Base-by-base conservation (phyloP, 148 eudicot species). In the Cornus kousa region DNA sequence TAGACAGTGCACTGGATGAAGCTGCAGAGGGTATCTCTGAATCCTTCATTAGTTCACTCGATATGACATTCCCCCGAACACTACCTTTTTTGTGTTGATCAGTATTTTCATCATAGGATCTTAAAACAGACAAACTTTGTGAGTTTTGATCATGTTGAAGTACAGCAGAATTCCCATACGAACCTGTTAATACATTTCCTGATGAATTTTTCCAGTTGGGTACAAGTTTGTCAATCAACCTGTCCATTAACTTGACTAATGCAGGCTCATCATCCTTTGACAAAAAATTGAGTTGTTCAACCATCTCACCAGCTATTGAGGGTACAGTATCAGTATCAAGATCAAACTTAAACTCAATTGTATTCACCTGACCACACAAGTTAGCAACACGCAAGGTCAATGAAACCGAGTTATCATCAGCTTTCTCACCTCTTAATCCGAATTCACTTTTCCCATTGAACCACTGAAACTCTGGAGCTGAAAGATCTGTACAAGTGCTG, bases 301-400 rank as follows among this genome's bases (percentile, higher is more conserved):
- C 78, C 85, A 82, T 87, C 84, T 87, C 89, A 82, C 48, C 68
- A 53, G 82, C 84, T 12, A 87, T 72, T 17, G 87, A 84, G 48
- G 68, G 35, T 17, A 76, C 70, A 22, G 87, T 82, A 73, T 87
- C 89, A 5, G 65, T 72, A 43, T 71, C 55, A 33, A 80, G 78
- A 68, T 67, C 70, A 70, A 84, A 84, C 24, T 9, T 10, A 57
- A 87, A 87, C 55, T 87, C 78, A 23, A 84, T 66, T 19, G 82
- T 68, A 65, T 78, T 71, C 66, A 46, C 72, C 55, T n/a, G 60
- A 84, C 89, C 85, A 68, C 55, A 32, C 32, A 40, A 4, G 67
- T 62, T 84, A 73, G 60, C 82, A 19, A 84, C 88, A 23, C 12
- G 73, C 28, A 1, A 86, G 80, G 39, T 65, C 79, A 40, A 79